phyloP scores from a whole-genome alignment of 2,329 filamentous ascomycete species.

The Colletotrichum liaoningense region DNA sequence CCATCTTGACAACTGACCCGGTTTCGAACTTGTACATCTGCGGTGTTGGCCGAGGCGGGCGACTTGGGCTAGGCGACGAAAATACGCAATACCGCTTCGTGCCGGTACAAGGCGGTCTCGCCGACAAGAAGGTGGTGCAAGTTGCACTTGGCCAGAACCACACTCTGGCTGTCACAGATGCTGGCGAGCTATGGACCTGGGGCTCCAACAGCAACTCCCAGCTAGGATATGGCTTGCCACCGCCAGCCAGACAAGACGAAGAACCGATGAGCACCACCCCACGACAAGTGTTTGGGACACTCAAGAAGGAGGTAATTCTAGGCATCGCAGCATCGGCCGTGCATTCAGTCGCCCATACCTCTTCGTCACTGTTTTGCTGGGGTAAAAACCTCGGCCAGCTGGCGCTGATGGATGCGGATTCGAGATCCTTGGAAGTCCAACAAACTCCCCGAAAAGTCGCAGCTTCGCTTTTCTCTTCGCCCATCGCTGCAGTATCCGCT shows the following conservation, averaged over 20 bases:
- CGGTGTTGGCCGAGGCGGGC: slow-evolving; percentile 89
- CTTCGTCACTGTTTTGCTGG: slow-evolving; percentile 87
- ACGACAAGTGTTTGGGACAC: slow-evolving; percentile 88
- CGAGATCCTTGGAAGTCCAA: slow-evolving; percentile 89
- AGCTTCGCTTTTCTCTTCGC: slow-evolving; percentile 80
- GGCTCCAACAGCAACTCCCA: slow-evolving; percentile 89
- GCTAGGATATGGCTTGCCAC: slow-evolving; percentile 83
- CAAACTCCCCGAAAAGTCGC: slow-evolving; percentile 86
- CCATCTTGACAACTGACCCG: slow-evolving; percentile 86
- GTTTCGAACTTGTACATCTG: slow-evolving; percentile 93
- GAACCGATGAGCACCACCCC: slow-evolving; percentile 85
- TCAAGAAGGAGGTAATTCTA: slow-evolving; percentile 86
- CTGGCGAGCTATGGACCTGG: slow-evolving; percentile 95
- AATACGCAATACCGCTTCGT: slow-evolving; percentile 88
- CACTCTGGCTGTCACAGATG: slow-evolving; percentile 84
- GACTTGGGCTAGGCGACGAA: slow-evolving; percentile 90
- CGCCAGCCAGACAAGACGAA: slow-evolving; percentile 76
- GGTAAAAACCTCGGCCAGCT: slow-evolving; percentile 96
- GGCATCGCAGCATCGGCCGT: slow-evolving; percentile 90
- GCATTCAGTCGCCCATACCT: slow-evolving; percentile 91
- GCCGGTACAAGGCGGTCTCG: slow-evolving; percentile 81
- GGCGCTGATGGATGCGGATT: slow-evolving; percentile 94
- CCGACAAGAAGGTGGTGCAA: slow-evolving; percentile 79
- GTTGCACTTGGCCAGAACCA: slow-evolving; percentile 93
- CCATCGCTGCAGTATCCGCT: slow-evolving; percentile 83